Conservation (phyloP, 1,284 basidiomycete species). For the Phellopilus nigrolimitatus region DNA sequence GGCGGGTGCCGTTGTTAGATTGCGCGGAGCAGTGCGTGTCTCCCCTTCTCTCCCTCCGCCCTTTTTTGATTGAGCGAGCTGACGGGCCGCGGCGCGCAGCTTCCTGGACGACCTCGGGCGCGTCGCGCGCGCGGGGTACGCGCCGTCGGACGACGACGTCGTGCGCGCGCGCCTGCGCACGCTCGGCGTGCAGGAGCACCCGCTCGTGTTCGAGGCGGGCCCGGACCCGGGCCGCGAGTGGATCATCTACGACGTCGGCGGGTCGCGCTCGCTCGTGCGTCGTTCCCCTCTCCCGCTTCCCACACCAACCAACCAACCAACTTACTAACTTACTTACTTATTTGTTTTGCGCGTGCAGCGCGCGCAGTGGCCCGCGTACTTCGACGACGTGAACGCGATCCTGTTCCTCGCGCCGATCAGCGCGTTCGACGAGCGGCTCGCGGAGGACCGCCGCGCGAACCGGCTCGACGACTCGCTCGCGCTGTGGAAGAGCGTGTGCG, state of each 20-base stretch:
- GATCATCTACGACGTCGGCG: slow-evolving; percentile 39
- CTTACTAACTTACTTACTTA: neutral
- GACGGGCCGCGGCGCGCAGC: slow-evolving; percentile 22
- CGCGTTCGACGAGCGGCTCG: slow-evolving; percentile 59
- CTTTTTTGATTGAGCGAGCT: slow-evolving; percentile 12
- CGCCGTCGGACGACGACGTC: slow-evolving; percentile 67
- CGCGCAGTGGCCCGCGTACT: slow-evolving; percentile 48
- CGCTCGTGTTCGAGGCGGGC: slow-evolving; percentile 30
- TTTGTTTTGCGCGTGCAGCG: slow-evolving; percentile 24
- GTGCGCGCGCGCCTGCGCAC: slow-evolving; percentile 59
- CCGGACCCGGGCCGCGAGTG: slow-evolving; percentile 27
- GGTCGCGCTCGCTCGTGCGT: slow-evolving; percentile 31
- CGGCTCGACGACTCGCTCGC: slow-evolving; percentile 63
- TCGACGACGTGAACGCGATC: slow-evolving; percentile 66
- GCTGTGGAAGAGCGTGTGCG: slow-evolving; percentile 56
- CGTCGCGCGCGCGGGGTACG: slow-evolving; percentile 53
- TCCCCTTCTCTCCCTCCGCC: slow-evolving; percentile 30
- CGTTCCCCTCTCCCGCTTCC: slow-evolving; percentile 15
- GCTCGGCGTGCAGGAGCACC: slow-evolving; percentile 36
- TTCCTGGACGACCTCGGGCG: slow-evolving; percentile 61
- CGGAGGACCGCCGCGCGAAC: slow-evolving; percentile 55
- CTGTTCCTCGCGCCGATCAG: slow-evolving; percentile 69
- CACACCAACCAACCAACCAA: slow-evolving; percentile 22
- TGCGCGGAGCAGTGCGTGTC: slow-evolving; percentile 64
- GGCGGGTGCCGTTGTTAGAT: slow-evolving; percentile 54